phyloP scores from a whole-genome alignment of 179 eudicot genomes.

The Amaranthus tricolor region DNA sequence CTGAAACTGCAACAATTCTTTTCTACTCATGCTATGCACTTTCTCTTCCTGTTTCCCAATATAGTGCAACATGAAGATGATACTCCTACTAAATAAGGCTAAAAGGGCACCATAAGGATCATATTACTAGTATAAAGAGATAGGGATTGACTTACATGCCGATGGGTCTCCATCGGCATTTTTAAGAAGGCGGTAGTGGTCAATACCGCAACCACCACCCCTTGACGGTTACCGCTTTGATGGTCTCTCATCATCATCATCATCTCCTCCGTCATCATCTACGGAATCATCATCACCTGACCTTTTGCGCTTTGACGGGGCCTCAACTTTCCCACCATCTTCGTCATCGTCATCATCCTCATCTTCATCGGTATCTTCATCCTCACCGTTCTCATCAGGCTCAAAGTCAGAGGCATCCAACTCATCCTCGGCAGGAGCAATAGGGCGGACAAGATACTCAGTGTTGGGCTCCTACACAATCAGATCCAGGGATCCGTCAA shows the following conservation, averaged over 20 bases:
- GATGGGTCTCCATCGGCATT: conserved; percentile 25
- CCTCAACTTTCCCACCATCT: conserved; percentile 46
- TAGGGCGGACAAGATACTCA: conserved; percentile 70
- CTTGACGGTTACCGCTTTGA: conserved; percentile 81
- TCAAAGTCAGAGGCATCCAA: conserved; percentile 79
- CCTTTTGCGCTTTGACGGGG: conserved; percentile 71
- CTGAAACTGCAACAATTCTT: conserved; percentile 8
- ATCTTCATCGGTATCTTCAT: conserved; percentile 51
- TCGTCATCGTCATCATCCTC: conserved; percentile 41
- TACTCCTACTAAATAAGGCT: background rate
- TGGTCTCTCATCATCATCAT: conserved; percentile 78
- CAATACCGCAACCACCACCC: conserved; percentile 35
- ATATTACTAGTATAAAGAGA: conserved; percentile 27
- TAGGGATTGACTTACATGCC: conserved; percentile 26
- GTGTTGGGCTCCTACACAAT: conserved; percentile 63
- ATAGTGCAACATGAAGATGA: background rate
- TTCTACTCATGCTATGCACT: conserved; percentile 11
- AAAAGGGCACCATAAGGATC: conserved; percentile 14
- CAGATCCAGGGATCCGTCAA: conserved; percentile 1
- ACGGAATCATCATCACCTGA: conserved; percentile 59
- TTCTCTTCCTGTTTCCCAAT: background rate
- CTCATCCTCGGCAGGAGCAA: conserved; percentile 82
- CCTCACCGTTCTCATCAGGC: conserved; percentile 70
- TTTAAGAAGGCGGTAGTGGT: conserved; percentile 6
- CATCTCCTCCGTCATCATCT: conserved; percentile 47